These are phyloP conservation scores for Beauveria caledonica DNA, from an alignment of 2,329 filamentous ascomycete species.

Conservation along the genomic window DNA sequence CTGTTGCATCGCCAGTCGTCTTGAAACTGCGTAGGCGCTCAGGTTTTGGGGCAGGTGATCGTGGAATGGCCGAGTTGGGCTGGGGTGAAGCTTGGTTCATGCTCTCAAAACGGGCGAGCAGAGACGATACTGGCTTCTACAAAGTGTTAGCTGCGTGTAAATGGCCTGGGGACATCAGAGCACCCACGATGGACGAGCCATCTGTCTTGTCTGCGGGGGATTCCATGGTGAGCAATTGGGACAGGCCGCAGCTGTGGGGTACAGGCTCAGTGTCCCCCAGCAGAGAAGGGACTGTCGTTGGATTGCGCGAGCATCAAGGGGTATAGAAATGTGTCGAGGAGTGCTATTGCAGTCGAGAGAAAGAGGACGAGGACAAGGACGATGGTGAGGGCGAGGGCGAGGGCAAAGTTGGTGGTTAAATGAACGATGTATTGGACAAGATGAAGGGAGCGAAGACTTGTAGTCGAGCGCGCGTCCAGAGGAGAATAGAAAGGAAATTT, in stretches of 20 bases:
- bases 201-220: conserved; percentile 52
- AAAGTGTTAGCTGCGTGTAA: conserved; percentile 17
- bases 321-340: neutral
- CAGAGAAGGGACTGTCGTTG: neutral
- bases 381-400: too few relatives aligned
- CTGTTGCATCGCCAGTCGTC: conserved; percentile 28
- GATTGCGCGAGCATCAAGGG: neutral
- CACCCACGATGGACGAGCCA: conserved; percentile 64
- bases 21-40: conserved; percentile 34
- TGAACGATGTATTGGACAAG: neutral
- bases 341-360: neutral
- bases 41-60: conserved; percentile 35
- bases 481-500: neutral
- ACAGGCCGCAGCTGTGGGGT: conserved; percentile 4
- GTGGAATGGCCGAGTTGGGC: conserved; percentile 21
- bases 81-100: conserved; percentile 33
- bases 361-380: neutral
- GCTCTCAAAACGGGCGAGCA: conserved; percentile 75
- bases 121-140: conserved; percentile 73
- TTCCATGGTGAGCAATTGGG: conserved; percentile 2
- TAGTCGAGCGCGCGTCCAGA: neutral
- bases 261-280: neutral
- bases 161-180: neutral
- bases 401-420: neutral
- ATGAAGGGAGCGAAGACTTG: neutral